Evolutionary conservation across 2,329 filamentous ascomycete genomes (phyloP), one percentile per base, ranked within the genome.

Genomic region (Exserohilum turcica): DNA sequence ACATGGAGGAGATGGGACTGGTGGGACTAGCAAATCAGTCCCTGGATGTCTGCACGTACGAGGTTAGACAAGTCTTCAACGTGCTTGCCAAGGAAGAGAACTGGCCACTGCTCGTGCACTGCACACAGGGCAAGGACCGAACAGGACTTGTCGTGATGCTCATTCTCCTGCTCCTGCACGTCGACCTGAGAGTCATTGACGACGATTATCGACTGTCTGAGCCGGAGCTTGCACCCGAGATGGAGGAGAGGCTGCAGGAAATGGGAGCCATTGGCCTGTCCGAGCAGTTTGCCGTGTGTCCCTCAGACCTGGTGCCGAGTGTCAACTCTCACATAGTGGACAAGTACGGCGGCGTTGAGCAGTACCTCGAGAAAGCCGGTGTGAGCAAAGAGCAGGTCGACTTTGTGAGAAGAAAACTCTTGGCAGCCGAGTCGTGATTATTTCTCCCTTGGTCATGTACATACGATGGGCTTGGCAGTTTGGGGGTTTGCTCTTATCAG

Each of bases 91-190:
- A 79, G 1, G 70, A 77, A 2, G 62, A 72, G 0, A 79, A 79
- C 13, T 85, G 86, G 58, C 91, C 91, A 0, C 74, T 86, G 1
- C 70, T 96, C 6, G 77, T 94, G 2, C 91, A 96, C 73, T 96
- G 92, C 73, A 94, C 91, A 0, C 91, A 95, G 66, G 92, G 92
- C 52, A 96, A 96, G 71, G 92, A 96, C 68, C 84, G 92, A 2
- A 92, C 86, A 1, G 92, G 92, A 0, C 77, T 96, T 10, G 79
- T 90, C 9, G 79, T 91, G 5, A 78, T 88, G 35, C 77, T 96
- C 3, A 74, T 88, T 0, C 76, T 95, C 16, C 79, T 93, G 65
- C 76, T 89, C 9, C 78, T 89, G 3, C 76, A 68, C 24, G 70
- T 89, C 1, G 83, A 85, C 0, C 52, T 78, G 1, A 70, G 80